A percentile compares a stretch with the other conserved stretches of the same genome.
Evolutionary conservation across 805 yeast species (phyloP).

Genomic region (Lachancea quebecensis): DNA sequence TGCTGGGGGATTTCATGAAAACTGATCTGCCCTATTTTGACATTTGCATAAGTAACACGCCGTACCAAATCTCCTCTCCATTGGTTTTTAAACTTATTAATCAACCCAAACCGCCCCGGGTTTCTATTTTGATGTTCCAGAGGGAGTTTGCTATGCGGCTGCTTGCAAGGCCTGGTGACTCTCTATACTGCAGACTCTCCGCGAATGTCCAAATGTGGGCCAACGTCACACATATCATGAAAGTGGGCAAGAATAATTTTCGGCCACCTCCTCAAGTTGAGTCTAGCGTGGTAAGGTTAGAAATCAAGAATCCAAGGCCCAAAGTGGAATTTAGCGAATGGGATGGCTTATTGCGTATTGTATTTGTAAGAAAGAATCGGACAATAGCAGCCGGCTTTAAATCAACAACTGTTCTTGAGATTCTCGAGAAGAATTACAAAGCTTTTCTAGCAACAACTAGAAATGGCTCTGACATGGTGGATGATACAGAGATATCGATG

Average conservation of each 20-base stretch:
- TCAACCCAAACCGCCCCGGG: slow-evolving; percentile 91
- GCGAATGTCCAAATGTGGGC: slow-evolving; percentile 99
- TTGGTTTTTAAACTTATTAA: slow-evolving; percentile 86
- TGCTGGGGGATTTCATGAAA: slow-evolving; percentile 94
- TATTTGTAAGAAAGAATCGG: slow-evolving; percentile 88
- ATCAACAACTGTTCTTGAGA: slow-evolving; percentile 67
- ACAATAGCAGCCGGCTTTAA: slow-evolving; percentile 91
- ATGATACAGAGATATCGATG: slow-evolving; percentile 37
- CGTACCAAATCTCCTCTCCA: slow-evolving; percentile 96
- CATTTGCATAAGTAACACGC: slow-evolving; percentile 93
- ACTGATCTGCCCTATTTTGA: slow-evolving; percentile 92
- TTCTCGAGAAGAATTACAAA: slow-evolving; percentile 82
- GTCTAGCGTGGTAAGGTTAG: slow-evolving; percentile 90
- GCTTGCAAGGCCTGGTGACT: slow-evolving; percentile 94
- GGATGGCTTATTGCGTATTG: slow-evolving; percentile 91
- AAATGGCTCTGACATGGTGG: slow-evolving; percentile 34
- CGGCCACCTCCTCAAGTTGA: slow-evolving; percentile 99
- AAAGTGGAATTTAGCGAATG: slow-evolving; percentile 88
- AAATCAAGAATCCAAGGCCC: slow-evolving; percentile 90
- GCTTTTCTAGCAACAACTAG: slow-evolving; percentile 56
- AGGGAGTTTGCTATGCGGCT: slow-evolving; percentile 92
- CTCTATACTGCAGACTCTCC: slow-evolving; percentile 83
- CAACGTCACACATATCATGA: slow-evolving; percentile 96
- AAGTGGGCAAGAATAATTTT: slow-evolving; percentile 93
- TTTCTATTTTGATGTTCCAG: slow-evolving; percentile 94